Conservation (phyloP, 2,329 filamentous ascomycete species). For the Ceratocystis ficicola region DNA sequence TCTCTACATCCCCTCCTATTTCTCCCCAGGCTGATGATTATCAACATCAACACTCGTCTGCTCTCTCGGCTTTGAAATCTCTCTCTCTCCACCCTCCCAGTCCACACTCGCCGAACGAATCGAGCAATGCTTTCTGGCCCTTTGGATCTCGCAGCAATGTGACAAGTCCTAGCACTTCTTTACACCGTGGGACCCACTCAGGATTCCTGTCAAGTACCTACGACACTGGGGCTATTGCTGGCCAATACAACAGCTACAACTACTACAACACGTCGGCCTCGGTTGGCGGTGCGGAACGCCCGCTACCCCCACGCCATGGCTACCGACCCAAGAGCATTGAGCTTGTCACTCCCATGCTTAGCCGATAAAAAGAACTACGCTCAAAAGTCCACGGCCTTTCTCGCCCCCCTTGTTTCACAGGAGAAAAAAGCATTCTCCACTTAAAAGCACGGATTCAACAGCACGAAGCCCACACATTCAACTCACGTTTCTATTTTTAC, state of each 20-base stretch:
- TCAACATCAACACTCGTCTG: conserved; percentile 31
- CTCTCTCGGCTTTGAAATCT: conserved; percentile 45
- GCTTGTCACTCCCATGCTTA: conserved; percentile 48
- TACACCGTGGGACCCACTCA: conserved; percentile 33
- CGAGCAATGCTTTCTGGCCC: conserved; percentile 40
- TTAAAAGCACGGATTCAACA: conserved; percentile 19
- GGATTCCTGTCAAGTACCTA: conserved; percentile 43
- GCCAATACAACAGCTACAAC: conserved; percentile 29
- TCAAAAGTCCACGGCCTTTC: not conserved
- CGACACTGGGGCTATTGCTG: conserved; percentile 33
- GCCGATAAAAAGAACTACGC: conserved; percentile 31
- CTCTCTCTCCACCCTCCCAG: conserved; percentile 43
- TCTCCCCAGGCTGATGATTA: conserved; percentile 35
- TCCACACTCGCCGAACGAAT: conserved; percentile 40
- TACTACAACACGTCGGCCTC: conserved; percentile 23
- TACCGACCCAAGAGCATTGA: conserved; percentile 51
- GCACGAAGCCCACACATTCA: conserved; percentile 12
- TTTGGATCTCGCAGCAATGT: conserved; percentile 38
- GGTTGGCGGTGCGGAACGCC: conserved; percentile 38
- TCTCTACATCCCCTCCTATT: conserved; percentile 40
- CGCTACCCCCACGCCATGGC: conserved; percentile 45
- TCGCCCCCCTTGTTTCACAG: not conserved
- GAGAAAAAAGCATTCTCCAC: not conserved
- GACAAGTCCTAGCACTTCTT: conserved; percentile 43
- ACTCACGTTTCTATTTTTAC: conserved; percentile 11